Conservation (phyloP, 192 early-diverging fungal species). For the Podila epicladia region DNA sequence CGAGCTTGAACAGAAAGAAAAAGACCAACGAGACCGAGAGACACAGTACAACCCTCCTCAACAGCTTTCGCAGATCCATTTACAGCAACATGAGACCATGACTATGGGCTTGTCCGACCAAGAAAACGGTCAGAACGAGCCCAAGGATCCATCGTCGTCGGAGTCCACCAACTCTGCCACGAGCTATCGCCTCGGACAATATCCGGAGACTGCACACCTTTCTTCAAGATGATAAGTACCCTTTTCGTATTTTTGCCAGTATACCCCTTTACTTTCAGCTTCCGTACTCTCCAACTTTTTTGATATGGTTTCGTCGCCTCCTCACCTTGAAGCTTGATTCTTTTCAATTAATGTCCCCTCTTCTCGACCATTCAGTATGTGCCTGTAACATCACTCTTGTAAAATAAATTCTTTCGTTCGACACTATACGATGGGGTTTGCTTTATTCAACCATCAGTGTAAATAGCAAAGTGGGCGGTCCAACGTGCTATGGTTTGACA, state of each 20-base stretch:
- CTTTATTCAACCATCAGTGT: too few species aligned
- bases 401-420: too few species aligned
- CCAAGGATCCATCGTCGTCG: background rate
- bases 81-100: background rate
- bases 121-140: background rate
- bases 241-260: background rate
- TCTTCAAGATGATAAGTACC: background rate
- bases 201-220: slow-evolving; percentile 2
- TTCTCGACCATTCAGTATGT: too few species aligned
- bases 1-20: background rate
- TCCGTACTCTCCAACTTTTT: background rate
- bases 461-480: too few species aligned
- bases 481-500: too few species aligned
- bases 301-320: too few species aligned
- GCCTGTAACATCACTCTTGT: too few species aligned
- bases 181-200: background rate
- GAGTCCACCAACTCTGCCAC: background rate
- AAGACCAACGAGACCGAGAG: too few species aligned
- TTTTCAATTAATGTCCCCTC: too few species aligned
- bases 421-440: too few species aligned
- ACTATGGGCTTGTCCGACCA: background rate
- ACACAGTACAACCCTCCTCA: background rate
- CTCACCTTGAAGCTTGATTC: too few species aligned
- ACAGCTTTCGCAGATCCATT: background rate
- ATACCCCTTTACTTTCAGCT: background rate